These are phyloP conservation scores for Xylaria palmicola DNA, from an alignment of 495 filamentous ascomycete genomes.

Conservation along the genomic window DNA sequence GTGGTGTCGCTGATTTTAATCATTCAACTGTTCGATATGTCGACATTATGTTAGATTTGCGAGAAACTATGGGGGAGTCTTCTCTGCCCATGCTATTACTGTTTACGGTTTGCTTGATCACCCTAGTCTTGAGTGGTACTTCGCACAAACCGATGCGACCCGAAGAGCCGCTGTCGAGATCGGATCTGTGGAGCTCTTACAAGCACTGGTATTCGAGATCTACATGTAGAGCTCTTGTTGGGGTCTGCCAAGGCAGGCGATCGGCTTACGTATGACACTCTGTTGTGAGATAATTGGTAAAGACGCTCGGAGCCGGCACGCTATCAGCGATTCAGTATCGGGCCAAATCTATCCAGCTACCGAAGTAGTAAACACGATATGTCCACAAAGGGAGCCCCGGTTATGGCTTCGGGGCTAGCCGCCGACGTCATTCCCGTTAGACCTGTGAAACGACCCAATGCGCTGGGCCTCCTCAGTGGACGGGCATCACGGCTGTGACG, in stretches of 20 bases:
- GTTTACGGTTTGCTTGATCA: no score
- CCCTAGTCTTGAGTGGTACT: neutral
- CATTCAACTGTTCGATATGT: no score
- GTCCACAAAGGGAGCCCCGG: no score
- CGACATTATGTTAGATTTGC: no score
- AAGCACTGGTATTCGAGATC: no score
- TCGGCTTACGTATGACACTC: neutral
- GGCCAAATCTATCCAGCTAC: no score
- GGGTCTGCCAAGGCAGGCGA: neutral
- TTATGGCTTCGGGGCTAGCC: neutral
- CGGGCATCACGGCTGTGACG: neutral
- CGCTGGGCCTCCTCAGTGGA: neutral
- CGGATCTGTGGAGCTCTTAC: neutral
- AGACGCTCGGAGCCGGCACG: no score
- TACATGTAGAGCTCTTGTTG: no score
- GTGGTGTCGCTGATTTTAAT: neutral
- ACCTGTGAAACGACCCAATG: neutral
- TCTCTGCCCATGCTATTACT: no score
- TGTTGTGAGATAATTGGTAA: neutral
- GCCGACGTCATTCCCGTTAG: conserved; percentile 2
- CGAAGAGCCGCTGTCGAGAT: neutral
- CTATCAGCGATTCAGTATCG: no score
- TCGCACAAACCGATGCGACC: neutral
- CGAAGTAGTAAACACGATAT: no score
- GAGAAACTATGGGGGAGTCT: no score